A percentile compares a stretch with the other conserved stretches of the same genome.
Evolutionary conservation across 2,329 filamentous ascomycete species (phyloP).

Genomic region (Didymella keratinophila): DNA sequence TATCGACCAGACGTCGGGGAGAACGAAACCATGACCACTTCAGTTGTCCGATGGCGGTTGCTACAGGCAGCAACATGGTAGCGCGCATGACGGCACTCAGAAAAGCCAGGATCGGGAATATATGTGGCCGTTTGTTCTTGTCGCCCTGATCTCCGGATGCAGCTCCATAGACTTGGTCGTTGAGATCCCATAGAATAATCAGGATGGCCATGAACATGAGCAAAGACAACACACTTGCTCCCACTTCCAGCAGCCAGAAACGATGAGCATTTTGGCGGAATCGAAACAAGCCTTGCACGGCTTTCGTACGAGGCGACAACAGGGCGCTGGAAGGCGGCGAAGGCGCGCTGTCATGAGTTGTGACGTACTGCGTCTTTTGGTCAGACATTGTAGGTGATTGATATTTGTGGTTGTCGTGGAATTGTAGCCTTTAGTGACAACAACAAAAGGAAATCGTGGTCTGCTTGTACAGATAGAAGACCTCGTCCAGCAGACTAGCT

Average conservation of each 20-base stretch:
- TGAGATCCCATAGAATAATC: not conserved
- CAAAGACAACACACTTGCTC: not conserved
- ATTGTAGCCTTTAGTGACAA: too few species aligned
- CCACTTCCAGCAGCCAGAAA: not conserved
- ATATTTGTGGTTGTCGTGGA: too few species aligned
- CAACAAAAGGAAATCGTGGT: too few species aligned
- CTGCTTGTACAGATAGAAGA: too few species aligned
- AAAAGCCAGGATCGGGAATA: not conserved
- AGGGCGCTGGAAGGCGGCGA: not conserved
- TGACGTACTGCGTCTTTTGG: not conserved
- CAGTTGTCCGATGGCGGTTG: not conserved
- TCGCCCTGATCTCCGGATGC: not conserved
- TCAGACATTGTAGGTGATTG: not conserved
- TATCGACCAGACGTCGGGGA: not conserved
- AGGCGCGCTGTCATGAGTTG: not conserved
- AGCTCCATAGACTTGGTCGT: not conserved
- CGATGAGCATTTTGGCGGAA: not conserved
- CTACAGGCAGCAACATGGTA: not conserved
- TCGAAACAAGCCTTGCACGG: not conserved
- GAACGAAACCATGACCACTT: not conserved
- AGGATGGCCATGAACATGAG: not conserved
- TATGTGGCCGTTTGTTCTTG: not conserved
- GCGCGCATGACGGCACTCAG: not conserved
- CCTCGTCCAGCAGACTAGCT: too few species aligned
- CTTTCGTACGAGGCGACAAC: not conserved